Evolutionary conservation across 345 rosid genomes (phyloP), one percentile per base, ranked within the genome.

Genomic region (Iberis pinnata): DNA sequence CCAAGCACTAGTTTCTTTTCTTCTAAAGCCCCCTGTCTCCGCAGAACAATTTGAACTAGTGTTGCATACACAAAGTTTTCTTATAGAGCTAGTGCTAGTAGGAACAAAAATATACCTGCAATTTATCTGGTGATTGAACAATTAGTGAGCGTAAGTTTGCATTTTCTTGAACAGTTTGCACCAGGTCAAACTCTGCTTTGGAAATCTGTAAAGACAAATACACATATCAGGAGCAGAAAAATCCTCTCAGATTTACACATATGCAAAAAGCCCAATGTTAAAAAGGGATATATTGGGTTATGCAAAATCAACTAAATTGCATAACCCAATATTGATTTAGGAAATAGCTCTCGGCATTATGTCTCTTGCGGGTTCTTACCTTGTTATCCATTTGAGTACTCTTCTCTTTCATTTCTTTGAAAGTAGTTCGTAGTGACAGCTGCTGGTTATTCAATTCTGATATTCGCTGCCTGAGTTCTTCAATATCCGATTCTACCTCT

Each of bases 121-220:
- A 68, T 61, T 92, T 92, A 64, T 85, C 94, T 12, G 98, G 97
- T 22, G 98, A 92, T 38, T 88, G 95, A 68, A 92, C 95, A 58
- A 92, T 79, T 71, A 74, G 83, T 37, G 90, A 80, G 9, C 88
- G 78, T 20, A 88, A 73, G 52, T 71, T 77, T 47, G 85, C 90
- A 71, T 88, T 88, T 58, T 83, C 94, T 76, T 83, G 94, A 19
- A 76, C 90, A 57, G 83, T 79, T 70, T 83, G 88, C 24, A 83
- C 82, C 35, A 92, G 80, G 36, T 76, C 81, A 64, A 80, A 83
- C 73, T 88, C 94, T 4, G 90, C 86, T 70, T 75, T 77, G 10
- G 84, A 76, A 53, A 83, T 78, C 98, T 92, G 80, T 56, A 51
- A 37, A 72, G 41, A 42, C n/a, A 55, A 17, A 56, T 7, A 44